Base-by-base conservation (phyloP, 2,329 filamentous ascomycete genomes). In the Colletotrichum theobromicola region DNA sequence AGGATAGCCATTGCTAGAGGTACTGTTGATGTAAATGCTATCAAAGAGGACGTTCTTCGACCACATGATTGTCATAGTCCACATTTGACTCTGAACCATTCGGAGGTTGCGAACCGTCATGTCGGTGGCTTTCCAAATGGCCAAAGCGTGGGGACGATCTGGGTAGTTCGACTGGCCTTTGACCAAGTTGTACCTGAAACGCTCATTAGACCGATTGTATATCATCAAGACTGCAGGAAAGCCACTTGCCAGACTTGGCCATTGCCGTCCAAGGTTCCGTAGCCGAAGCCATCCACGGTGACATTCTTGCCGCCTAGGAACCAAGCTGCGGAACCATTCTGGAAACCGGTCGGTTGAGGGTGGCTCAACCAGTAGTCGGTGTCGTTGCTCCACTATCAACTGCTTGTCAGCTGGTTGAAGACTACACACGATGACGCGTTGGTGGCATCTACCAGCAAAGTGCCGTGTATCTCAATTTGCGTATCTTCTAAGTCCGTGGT, bases 21-120 rank as follows among this genome's bases (percentile, higher is more conserved):
- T 46, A 34, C 61, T 64, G 61, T 64, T 64, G 24, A 64, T 64
- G 24, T 64, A 64, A 13, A 64, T 34, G 2, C 61, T 21, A 3
- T 53, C 63, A 30, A 66, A 66, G 18, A 66, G 63, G 24, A 66
- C 63, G 28, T 66, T 66, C 42, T 66, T 30, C 1, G 57, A 61
- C 57, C 57, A 32, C 57, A 34, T 61, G 57, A 61, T 61, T 3
- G 16, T 34, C 57, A 61, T 61, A 0, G 57, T 34, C 57, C 57
- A 61, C 57, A 61, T 61, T 32, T 61, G 57, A 13, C 57, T 61
- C 12, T 61, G 57, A 13, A 61, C 57, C 57, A 32, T 61, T 0
- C 57, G 57, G 0, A 61, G 6, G 12, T 61, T 61, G 9, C 57
- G 18, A 21, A 61, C 16, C 26, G 57, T 35, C 57, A 61, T 61